These are phyloP conservation scores for Fusarium kyushuense DNA, from an alignment of 2,329 filamentous ascomycete species.

Conservation along the genomic window DNA sequence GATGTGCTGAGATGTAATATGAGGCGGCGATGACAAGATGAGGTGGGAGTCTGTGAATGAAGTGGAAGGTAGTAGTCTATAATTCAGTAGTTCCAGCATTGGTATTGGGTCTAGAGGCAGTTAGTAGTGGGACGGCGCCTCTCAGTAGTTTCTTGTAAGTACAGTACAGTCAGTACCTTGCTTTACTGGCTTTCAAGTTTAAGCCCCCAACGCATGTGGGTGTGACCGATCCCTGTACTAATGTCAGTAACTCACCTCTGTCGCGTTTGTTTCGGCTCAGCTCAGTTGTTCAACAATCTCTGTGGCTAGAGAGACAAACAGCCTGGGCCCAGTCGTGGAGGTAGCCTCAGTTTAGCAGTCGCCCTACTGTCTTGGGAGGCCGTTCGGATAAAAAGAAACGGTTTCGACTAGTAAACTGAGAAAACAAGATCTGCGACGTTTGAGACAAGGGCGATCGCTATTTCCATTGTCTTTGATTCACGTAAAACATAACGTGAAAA, in stretches of 20 bases:
- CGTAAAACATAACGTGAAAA: neutral
- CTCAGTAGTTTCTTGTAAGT: neutral
- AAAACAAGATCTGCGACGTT: neutral
- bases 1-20: neutral
- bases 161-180: neutral
- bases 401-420: constrained; percentile 22
- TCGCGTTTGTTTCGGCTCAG: neutral
- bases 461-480: neutral
- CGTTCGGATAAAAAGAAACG: neutral
- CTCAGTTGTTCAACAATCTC: neutral
- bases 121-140: neutral
- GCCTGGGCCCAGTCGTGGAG: neutral
- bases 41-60: neutral
- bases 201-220: neutral
- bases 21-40: neutral
- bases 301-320: neutral
- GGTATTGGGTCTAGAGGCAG: neutral
- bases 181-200: neutral
- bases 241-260: neutral
- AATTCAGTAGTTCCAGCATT: neutral
- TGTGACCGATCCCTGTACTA: neutral
- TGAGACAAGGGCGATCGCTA: constrained; percentile 1
- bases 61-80: neutral
- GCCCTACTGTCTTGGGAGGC: neutral
- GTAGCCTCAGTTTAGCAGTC: neutral